phyloP scores from a whole-genome alignment of 306 rosid species.

The Betula pendula region DNA sequence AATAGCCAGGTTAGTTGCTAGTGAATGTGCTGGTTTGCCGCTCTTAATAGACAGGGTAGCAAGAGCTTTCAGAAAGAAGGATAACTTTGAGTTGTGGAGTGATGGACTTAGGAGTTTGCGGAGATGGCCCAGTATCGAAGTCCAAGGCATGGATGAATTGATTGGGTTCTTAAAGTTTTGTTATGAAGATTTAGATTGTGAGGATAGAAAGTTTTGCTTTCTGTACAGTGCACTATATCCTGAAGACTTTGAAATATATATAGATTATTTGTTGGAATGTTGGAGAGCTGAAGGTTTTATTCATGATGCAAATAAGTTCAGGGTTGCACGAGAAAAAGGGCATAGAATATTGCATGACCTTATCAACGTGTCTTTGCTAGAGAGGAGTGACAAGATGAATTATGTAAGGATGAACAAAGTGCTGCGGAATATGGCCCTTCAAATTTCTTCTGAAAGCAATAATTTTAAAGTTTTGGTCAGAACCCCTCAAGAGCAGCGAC shows the following conservation, averaged over 20 bases:
- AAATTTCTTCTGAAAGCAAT: conserved; percentile 4
- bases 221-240: conserved; percentile 24
- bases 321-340: neutral
- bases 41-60: conserved; percentile 30
- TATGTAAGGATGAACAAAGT: conserved; percentile 29
- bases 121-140: conserved; percentile 28
- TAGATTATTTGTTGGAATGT: conserved; percentile 32
- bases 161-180: neutral
- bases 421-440: conserved; percentile 25
- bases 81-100: conserved; percentile 24
- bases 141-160: conserved; percentile 5
- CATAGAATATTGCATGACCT: conserved; percentile 11
- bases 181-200: neutral
- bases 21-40: conserved; percentile 30
- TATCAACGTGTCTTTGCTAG: conserved; percentile 18
- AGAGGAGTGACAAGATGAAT: conserved; percentile 17
- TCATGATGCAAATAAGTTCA: neutral
- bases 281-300: conserved; percentile 27
- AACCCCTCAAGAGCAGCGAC: neutral
- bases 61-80: conserved; percentile 25
- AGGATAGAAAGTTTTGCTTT: conserved; percentile 1
- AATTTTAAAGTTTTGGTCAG: neutral
- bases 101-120: conserved; percentile 18
- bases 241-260: conserved; percentile 22
- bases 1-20: conserved; percentile 20